Percentiles rank a stretch among this genome's conserved stretches.
These are phyloP conservation scores for Leccinum sublutescens DNA, from an alignment of 768 basidiomycete genomes.

Conservation along the genomic window DNA sequence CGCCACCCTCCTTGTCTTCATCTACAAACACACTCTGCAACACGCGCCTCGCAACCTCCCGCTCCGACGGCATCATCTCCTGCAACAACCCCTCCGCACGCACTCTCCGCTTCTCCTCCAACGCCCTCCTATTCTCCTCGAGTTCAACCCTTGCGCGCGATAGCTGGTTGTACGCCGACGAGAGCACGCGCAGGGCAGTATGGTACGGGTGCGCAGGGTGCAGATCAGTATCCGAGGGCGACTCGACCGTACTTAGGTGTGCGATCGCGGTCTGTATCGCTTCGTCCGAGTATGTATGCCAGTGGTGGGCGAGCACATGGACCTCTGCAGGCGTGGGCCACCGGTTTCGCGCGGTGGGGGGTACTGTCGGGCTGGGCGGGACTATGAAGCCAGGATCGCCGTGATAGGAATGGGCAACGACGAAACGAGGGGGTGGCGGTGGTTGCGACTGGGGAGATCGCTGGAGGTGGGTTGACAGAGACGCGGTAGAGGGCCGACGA, in stretches of 20 bases:
- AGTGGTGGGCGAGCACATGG: slow-evolving; percentile 62
- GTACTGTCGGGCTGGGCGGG: slow-evolving; percentile 35
- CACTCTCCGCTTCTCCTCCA: slow-evolving; percentile 60
- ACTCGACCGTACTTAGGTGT: slow-evolving; percentile 42
- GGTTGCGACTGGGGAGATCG: slow-evolving; percentile 28
- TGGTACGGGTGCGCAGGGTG: slow-evolving; percentile 63
- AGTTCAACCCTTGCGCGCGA: slow-evolving; percentile 58
- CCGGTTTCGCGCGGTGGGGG: slow-evolving; percentile 6
- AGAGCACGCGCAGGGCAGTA: slow-evolving; percentile 64
- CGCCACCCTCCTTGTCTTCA: slow-evolving; percentile 21
- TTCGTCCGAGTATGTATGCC: slow-evolving; percentile 79
- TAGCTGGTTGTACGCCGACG: slow-evolving; percentile 61
- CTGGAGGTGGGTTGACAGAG: slow-evolving; percentile 44
- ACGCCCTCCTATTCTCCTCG: slow-evolving; percentile 51
- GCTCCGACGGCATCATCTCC: slow-evolving; percentile 59
- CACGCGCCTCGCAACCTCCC: slow-evolving; percentile 65
- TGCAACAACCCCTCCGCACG: slow-evolving; percentile 56
- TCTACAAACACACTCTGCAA: slow-evolving; percentile 62
- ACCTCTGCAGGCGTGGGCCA: slow-evolving; percentile 28
- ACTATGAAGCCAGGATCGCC: slow-evolving; percentile 29
- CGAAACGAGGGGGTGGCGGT: slow-evolving; percentile 34
- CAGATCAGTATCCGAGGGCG: slow-evolving; percentile 38
- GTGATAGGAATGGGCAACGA: slow-evolving; percentile 39
- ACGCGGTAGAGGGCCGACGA: slow-evolving; percentile 34
- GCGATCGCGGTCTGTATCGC: slow-evolving; percentile 66